phyloP scores from a whole-genome alignment of 2,329 filamentous ascomycete genomes.

The Zelopaecilomyces penicillatus region DNA sequence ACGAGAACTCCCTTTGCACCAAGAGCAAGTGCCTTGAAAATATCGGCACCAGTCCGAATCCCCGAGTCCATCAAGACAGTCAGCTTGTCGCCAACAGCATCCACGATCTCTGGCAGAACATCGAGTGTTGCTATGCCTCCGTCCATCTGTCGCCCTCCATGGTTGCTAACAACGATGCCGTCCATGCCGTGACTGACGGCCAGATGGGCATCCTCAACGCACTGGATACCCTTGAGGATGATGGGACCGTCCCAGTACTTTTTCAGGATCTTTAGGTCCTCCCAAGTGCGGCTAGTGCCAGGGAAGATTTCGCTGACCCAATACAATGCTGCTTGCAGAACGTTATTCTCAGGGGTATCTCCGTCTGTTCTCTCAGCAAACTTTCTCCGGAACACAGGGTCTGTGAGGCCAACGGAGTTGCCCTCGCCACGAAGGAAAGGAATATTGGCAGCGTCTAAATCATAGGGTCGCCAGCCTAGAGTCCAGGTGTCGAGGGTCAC shows the following conservation, averaged over 20 bases:
- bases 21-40: conserved; percentile 32
- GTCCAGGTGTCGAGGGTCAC: conserved; percentile 67
- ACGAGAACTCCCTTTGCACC: conserved; percentile 34
- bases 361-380: conserved; percentile 30
- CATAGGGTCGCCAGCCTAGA: conserved; percentile 59
- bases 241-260: conserved; percentile 50
- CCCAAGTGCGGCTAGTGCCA: conserved; percentile 44
- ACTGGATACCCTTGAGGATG: conserved; percentile 33
- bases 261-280: conserved; percentile 49
- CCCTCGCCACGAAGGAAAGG: conserved; percentile 53
- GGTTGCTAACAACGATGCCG: conserved; percentile 34
- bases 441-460: conserved; percentile 55
- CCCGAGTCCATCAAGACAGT: conserved; percentile 44
- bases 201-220: conserved; percentile 30
- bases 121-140: conserved; percentile 41
- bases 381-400: conserved; percentile 50
- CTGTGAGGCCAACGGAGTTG: conserved; percentile 53
- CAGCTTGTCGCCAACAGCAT: conserved; percentile 50
- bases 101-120: conserved; percentile 37
- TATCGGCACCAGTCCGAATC: conserved; percentile 30
- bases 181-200: conserved; percentile 29
- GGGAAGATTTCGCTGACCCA: conserved; percentile 48
- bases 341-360: conserved; percentile 37
- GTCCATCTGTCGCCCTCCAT: conserved; percentile 35
- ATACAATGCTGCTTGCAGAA: conserved; percentile 38